A percentile compares a stretch with the other conserved stretches of the same genome.
phyloP scores from a whole-genome alignment of 78 protist genomes.

The Pelomyxa schiedti region DNA sequence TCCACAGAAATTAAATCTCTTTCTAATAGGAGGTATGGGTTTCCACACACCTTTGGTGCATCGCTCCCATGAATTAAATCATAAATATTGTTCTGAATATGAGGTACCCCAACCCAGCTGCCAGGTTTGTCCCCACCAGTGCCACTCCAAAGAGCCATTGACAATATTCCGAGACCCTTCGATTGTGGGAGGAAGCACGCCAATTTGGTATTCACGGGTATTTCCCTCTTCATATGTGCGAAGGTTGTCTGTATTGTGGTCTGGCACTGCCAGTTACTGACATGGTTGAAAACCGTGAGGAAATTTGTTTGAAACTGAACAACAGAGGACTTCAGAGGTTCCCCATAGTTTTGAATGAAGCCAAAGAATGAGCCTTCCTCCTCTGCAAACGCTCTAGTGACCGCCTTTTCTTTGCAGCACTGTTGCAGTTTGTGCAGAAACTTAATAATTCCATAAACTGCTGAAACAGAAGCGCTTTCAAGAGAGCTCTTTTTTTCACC shows the following conservation, averaged over 20 bases:
- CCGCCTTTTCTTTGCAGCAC: neutral
- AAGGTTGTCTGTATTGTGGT: neutral
- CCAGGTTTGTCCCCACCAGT: neutral
- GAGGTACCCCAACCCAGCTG: neutral
- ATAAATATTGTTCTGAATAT: conserved; percentile 6
- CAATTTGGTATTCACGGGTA: neutral
- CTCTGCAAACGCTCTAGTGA: conserved; percentile 7
- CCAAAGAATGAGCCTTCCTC: conserved; percentile 6
- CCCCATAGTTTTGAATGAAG: conserved; percentile 1
- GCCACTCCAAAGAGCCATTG: conserved; percentile 11
- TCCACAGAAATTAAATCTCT: neutral
- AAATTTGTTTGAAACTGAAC: neutral
- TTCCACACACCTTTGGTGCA: conserved; percentile 12
- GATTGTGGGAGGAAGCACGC: conserved; percentile 16
- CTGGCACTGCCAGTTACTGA: conserved; percentile 14
- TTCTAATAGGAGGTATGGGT: conserved; percentile 1
- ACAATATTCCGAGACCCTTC: conserved; percentile 8
- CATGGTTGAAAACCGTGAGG: conserved; percentile 1
- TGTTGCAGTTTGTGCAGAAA: conserved; percentile 1
- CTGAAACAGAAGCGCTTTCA: neutral
- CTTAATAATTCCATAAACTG: neutral
- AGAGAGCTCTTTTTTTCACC: neutral
- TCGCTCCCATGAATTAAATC: conserved; percentile 2
- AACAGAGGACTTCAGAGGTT: neutral
- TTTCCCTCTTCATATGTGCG: conserved; percentile 7